These are phyloP conservation scores for Hibiscus tridactylites DNA, from an alignment of 345 rosid species.

Conservation along the genomic window DNA sequence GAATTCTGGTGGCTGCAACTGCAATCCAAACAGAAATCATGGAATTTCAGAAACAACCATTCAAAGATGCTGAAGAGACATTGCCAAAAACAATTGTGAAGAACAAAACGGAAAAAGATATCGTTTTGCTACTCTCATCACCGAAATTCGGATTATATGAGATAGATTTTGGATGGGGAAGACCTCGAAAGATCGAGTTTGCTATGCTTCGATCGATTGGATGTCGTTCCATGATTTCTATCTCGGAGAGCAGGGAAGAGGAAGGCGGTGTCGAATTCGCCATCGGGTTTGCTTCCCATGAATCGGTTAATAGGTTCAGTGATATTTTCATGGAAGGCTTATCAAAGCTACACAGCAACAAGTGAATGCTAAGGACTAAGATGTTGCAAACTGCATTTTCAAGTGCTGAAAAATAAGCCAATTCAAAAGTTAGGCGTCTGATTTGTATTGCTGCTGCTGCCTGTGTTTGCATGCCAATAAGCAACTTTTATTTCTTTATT, in stretches of 20 bases:
- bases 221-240: slow-evolving; percentile 11
- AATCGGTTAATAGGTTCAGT: slow-evolving; percentile 17
- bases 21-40: slow-evolving; percentile 25
- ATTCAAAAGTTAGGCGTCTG: no score
- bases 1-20: slow-evolving; percentile 29
- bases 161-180: slow-evolving; percentile 46
- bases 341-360: no score
- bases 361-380: no score
- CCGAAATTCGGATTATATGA: slow-evolving; percentile 29
- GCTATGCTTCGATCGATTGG: slow-evolving; percentile 13
- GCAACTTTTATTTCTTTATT: no score
- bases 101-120: neutral
- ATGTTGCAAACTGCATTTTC: no score
- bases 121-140: slow-evolving; percentile 18
- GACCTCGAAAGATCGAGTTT: slow-evolving; percentile 31
- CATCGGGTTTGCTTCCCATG: slow-evolving; percentile 7
- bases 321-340: neutral
- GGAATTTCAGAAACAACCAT: slow-evolving; percentile 16
- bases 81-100: slow-evolving; percentile 16
- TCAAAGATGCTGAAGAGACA: slow-evolving; percentile 28
- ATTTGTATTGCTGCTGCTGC: no score
- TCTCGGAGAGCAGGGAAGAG: slow-evolving; percentile 15
- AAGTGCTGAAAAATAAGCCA: no score
- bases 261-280: slow-evolving; percentile 39
- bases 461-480: no score